phyloP scores from a whole-genome alignment of 2,329 filamentous ascomycete genomes.

The Colletotrichum godetiae region DNA sequence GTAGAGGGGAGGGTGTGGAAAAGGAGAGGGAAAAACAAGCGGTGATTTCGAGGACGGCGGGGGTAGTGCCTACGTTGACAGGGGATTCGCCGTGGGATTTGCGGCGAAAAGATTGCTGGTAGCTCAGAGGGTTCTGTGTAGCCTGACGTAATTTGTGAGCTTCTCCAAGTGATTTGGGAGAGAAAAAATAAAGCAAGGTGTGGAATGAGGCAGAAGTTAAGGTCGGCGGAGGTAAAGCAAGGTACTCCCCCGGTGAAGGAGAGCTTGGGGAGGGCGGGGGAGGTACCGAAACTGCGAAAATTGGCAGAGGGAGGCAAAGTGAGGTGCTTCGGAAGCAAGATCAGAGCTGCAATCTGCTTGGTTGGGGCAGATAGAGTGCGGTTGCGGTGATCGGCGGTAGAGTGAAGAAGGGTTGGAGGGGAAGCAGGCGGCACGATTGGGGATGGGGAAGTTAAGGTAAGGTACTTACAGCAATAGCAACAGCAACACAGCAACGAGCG shows the following conservation, averaged over 20 bases:
- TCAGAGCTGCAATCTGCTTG: not conserved
- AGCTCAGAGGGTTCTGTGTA: slow-evolving; percentile 28
- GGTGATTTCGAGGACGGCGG: slow-evolving; percentile 26
- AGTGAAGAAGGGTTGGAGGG: not conserved
- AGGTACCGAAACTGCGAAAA: not conserved
- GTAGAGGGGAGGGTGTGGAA: not conserved
- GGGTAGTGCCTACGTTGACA: slow-evolving; percentile 28
- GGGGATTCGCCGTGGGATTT: slow-evolving; percentile 23
- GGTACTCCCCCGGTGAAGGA: not conserved
- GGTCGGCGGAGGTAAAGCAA: not conserved
- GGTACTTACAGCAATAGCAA: slow-evolving; percentile 29
- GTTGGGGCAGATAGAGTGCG: slow-evolving; percentile 16
- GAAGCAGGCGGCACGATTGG: too few species aligned
- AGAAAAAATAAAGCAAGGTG: not conserved
- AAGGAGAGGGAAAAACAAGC: slow-evolving; percentile 8
- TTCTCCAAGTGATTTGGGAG: slow-evolving; percentile 23
- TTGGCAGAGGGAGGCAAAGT: slow-evolving; percentile 11
- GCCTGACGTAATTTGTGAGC: slow-evolving; percentile 37
- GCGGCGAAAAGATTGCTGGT: slow-evolving; percentile 16
- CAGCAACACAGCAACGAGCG: slow-evolving; percentile 19
- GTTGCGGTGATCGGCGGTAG: slow-evolving; percentile 25
- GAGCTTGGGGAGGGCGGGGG: slow-evolving; percentile 9
- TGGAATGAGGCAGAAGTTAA: not conserved
- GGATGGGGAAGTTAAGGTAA: not conserved
- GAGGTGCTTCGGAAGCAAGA: slow-evolving; percentile 16